A percentile compares a stretch with the other conserved stretches of the same genome.
phyloP scores from a whole-genome alignment of 352 stramenopile genomes.

The Blastocystis sp. region DNA sequence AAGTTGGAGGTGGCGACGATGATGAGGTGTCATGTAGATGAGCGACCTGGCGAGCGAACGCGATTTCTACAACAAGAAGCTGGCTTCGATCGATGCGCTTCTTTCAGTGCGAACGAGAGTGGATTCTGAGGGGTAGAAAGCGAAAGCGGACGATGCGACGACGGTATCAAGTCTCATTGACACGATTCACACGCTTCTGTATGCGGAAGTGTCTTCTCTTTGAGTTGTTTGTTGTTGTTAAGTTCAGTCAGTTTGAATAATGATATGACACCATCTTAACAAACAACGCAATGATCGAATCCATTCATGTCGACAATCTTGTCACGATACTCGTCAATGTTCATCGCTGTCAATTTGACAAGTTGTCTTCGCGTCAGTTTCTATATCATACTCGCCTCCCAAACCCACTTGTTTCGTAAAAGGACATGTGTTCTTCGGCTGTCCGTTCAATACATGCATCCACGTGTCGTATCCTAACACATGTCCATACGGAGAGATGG shows the following conservation, averaged over 20 bases:
- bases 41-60: slow-evolving; percentile 81
- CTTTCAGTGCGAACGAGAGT: slow-evolving; percentile 60
- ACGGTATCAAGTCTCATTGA: not conserved
- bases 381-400: not conserved
- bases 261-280: too few relatives aligned
- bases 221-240: too few relatives aligned
- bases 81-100: slow-evolving; percentile 89
- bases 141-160: not conserved
- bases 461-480: slow-evolving; percentile 53
- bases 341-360: not conserved
- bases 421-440: slow-evolving; percentile 57
- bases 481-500: slow-evolving; percentile 55
- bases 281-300: slow-evolving; percentile 3
- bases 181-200: not conserved
- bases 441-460: slow-evolving; percentile 49
- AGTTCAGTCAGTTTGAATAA: too few relatives aligned
- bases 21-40: slow-evolving; percentile 62
- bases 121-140: not conserved
- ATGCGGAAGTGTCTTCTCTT: too few relatives aligned
- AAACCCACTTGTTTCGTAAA: slow-evolving; percentile 44
- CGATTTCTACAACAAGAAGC: slow-evolving; percentile 98
- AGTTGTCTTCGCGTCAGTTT: slow-evolving; percentile 42
- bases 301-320: slow-evolving; percentile 44
- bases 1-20: not conserved
- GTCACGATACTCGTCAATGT: slow-evolving; percentile 54